Conservation (phyloP, 768 basidiomycete species). For the Pisolithus microcarpus region DNA sequence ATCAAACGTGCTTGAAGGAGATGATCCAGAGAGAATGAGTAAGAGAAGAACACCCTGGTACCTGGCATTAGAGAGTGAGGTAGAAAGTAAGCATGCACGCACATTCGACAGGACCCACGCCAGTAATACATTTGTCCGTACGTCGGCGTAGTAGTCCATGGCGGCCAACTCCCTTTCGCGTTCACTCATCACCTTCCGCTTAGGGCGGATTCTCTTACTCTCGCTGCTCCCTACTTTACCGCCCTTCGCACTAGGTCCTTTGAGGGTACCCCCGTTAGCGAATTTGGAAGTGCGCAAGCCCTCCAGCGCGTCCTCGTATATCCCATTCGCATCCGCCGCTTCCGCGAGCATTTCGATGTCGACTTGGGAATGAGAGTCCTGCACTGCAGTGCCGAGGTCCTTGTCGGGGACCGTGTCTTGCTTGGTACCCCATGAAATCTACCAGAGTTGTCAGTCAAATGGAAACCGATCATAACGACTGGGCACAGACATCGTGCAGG, state of each 20-base stretch:
- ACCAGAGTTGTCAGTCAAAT: slow-evolving; percentile 1
- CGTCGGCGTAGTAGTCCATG: slow-evolving; percentile 83
- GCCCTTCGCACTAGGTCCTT: slow-evolving; percentile 2
- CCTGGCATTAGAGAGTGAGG: neutral
- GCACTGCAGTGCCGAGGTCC: slow-evolving; percentile 79
- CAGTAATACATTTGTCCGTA: slow-evolving; percentile 76
- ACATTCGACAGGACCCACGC: slow-evolving; percentile 85
- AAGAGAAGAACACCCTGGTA: slow-evolving; percentile 61
- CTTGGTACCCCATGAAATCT: slow-evolving; percentile 97
- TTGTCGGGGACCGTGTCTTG: slow-evolving; percentile 65
- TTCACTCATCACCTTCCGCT: slow-evolving; percentile 26
- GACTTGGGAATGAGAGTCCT: slow-evolving; percentile 74
- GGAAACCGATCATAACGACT: slow-evolving; percentile 4
- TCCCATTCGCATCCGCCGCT: slow-evolving; percentile 71
- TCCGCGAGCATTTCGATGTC: slow-evolving; percentile 83
- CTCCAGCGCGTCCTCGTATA: slow-evolving; percentile 77
- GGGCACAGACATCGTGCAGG: slow-evolving; percentile 60
- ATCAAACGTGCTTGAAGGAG: slow-evolving; percentile 55
- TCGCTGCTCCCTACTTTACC: neutral
- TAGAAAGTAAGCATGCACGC: slow-evolving; percentile 13
- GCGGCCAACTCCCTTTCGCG: slow-evolving; percentile 68
- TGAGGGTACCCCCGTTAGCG: slow-evolving; percentile 11
- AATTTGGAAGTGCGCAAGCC: slow-evolving; percentile 59
- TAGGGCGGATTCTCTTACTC: slow-evolving; percentile 12
- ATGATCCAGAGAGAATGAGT: slow-evolving; percentile 55